Percentiles rank a stretch among this genome's conserved stretches.
phyloP scores from a whole-genome alignment of 306 rosid species.

The Fagus crenata region DNA sequence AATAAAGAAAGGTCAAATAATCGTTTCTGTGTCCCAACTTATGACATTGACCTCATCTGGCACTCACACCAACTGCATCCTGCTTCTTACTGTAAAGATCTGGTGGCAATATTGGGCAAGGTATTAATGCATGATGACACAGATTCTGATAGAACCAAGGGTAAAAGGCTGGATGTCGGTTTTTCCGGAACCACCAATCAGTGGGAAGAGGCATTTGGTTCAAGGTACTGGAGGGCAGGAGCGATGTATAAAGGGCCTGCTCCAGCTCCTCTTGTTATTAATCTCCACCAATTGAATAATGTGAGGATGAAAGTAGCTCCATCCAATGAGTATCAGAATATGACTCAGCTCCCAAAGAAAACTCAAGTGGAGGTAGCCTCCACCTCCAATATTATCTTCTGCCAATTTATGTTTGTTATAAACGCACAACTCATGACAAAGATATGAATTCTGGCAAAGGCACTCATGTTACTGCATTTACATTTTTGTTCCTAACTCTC shows the following conservation, averaged over 20 bases:
- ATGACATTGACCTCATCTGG: constrained; percentile 52
- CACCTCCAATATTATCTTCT: background rate
- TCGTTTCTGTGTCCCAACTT: constrained; percentile 45
- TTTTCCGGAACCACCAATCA: constrained; percentile 46
- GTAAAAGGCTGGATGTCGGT: constrained; percentile 42
- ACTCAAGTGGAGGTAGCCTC: constrained; percentile 40
- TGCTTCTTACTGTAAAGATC: constrained; percentile 40
- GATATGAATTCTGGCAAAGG: background rate
- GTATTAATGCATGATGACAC: constrained; percentile 46
- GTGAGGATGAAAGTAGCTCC: constrained; percentile 11
- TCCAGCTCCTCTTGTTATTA: constrained; percentile 35
- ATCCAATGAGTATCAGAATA: constrained; percentile 16
- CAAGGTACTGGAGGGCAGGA: constrained; percentile 51
- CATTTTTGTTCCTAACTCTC: constrained; percentile 17
- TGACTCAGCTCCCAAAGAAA: constrained; percentile 39
- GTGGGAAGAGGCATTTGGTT: constrained; percentile 52
- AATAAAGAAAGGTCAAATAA: constrained; percentile 34
- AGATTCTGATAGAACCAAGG: constrained; percentile 39
- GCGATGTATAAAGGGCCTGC: constrained; percentile 40
- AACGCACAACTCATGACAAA: background rate
- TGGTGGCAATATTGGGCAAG: constrained; percentile 30
- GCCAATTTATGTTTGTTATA: background rate
- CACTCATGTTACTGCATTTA: background rate
- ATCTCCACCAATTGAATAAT: constrained; percentile 15
- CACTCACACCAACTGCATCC: constrained; percentile 52